These are phyloP conservation scores for Filosporella fistucella DNA, from an alignment of 495 filamentous ascomycete species.

Conservation along the genomic window DNA sequence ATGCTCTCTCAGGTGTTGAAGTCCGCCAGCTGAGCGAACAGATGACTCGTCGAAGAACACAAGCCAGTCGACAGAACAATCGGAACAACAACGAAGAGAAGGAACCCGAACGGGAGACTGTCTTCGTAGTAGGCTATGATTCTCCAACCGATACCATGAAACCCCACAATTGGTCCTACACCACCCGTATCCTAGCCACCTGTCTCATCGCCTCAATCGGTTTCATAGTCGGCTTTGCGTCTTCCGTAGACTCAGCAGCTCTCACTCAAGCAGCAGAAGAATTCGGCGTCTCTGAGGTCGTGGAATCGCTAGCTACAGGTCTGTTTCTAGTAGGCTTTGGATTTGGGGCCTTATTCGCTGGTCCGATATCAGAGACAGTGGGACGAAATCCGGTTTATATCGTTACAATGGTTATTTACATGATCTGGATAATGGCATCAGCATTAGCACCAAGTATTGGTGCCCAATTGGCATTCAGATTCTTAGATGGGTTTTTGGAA, in stretches of 20 bases:
- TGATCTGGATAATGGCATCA: constrained; percentile 69
- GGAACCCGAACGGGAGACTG: constrained; percentile 16
- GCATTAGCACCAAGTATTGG: constrained; percentile 66
- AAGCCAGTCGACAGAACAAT: constrained; percentile 1
- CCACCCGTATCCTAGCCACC: constrained; percentile 34
- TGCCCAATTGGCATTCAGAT: constrained; percentile 66
- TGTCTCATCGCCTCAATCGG: constrained; percentile 41
- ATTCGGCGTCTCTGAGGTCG: constrained; percentile 47
- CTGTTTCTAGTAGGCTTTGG: constrained; percentile 63
- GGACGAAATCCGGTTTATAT: constrained; percentile 66
- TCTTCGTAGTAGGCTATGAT: constrained; percentile 58
- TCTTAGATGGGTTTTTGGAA: constrained; percentile 72
- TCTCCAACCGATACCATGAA: constrained; percentile 40
- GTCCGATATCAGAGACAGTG: constrained; percentile 51
- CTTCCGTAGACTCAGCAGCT: constrained; percentile 45
- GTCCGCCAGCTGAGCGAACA: constrained; percentile 9
- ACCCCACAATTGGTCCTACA: constrained; percentile 43
- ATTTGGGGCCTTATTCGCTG: constrained; percentile 44
- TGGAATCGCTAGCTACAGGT: constrained; percentile 48
- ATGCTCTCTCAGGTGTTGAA: constrained; percentile 18
- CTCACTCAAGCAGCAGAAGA: constrained; percentile 37
- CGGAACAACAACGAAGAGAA: constrained; percentile 6
- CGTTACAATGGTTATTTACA: constrained; percentile 60
- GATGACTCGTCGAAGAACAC: constrained; percentile 4
- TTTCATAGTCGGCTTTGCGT: constrained; percentile 46